Base-by-base conservation (phyloP, 1,284 basidiomycete genomes). In the Trametes pubescens region DNA sequence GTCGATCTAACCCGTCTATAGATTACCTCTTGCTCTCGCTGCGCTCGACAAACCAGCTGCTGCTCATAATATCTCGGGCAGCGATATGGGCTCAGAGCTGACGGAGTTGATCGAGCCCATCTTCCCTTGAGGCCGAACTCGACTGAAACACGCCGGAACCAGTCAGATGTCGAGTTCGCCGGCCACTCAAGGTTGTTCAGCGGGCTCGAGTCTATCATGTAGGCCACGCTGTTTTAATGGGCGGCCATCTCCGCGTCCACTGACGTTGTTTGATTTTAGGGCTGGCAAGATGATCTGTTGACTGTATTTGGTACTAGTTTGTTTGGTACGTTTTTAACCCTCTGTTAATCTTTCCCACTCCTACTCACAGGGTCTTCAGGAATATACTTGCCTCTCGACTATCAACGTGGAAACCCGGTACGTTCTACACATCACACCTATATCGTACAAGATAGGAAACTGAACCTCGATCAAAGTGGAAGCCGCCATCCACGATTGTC, bases 401-500 rank as follows among this genome's bases (percentile, higher is more conserved):
- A 80, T 89, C 34, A 86, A 86, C 63, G 80, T 83, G 7, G 83
- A 54, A 80, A 81, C 65, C 67, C 81, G 40, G 89, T 89, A 71
- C 65, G 84, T n/a, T n/a, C n/a, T n/a, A n/a, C n/a, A n/a, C 76
- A n/a, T 8, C 38, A 22, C 40, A 37, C 51, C 11, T 10, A 24
- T 2, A 1, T 11, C 4, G 10, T 5, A 47, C 24, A n/a, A 10
- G 26, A 16, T 11, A 1, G 1, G 24, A 4, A 13, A 26, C 14
- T 40, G n/a, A 11, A 6, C 8, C 7, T 51, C 48, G 9, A 60
- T 16, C 29, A 10, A 59, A 77, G 75, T 67, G 70, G 24, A 69
- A 89, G 82, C 77, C 82, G 37, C 86, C 88, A 43, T 86, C 86
- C 21, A 80, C 91, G 26, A 78, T 92, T 53, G 92, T 80, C 67